These are phyloP conservation scores for Pleurotus eryngii DNA, from an alignment of 768 basidiomycete species.

Conservation along the genomic window DNA sequence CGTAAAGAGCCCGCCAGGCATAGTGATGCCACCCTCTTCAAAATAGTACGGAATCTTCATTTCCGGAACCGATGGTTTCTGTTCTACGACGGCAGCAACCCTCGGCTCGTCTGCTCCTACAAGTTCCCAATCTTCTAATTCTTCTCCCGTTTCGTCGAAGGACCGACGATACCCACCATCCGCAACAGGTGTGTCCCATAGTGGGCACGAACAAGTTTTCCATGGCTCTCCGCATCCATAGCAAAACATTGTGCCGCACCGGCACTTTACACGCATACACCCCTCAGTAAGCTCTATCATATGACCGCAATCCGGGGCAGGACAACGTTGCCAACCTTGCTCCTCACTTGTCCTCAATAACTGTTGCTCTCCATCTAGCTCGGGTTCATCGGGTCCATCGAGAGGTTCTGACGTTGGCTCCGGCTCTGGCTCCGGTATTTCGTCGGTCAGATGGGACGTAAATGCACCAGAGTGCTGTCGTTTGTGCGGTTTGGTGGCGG, in stretches of 20 bases:
- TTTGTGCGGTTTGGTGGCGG: background rate
- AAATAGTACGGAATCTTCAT: conserved; percentile 2
- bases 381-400: background rate
- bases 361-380: background rate
- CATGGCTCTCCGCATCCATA: conserved; percentile 5
- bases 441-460: background rate
- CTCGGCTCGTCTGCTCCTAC: background rate
- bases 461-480: background rate
- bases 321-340: conserved; percentile 5
- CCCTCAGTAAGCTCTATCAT: conserved; percentile 5
- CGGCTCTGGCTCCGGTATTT: background rate
- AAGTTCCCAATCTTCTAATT: background rate
- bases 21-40: conserved; percentile 4
- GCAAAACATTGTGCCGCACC: conserved; percentile 3
- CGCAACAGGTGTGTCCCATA: background rate
- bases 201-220: conserved; percentile 4
- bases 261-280: conserved; percentile 1
- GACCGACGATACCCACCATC: background rate
- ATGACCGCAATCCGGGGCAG: background rate
- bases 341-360: background rate
- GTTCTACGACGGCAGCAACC: background rate
- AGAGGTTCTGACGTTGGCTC: background rate
- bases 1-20: conserved; percentile 4
- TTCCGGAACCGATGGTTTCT: background rate
- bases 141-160: background rate